These are phyloP conservation scores for Fusarium tricinctum DNA, from an alignment of 2,329 filamentous ascomycete species.

Conservation along the genomic window DNA sequence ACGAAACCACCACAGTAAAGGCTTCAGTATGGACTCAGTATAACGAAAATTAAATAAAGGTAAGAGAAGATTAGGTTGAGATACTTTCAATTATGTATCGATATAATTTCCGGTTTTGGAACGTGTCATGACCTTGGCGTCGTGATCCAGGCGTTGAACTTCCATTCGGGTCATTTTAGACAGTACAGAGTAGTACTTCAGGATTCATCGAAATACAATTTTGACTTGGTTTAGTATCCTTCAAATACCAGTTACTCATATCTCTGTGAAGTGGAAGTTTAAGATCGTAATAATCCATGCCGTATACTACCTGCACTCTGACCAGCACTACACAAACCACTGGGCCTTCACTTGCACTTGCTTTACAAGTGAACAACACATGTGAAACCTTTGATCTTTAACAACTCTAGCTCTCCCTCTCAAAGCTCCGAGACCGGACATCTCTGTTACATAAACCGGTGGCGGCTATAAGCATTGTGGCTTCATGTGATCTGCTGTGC, in stretches of 20 bases:
- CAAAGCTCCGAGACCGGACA: conserved; percentile 1
- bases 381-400: not conserved
- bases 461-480: conserved; percentile 11
- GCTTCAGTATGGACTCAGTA: not conserved
- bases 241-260: no score
- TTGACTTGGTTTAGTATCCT: no score
- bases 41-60: not conserved
- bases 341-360: not conserved
- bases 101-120: no score
- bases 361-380: not conserved
- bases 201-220: no score
- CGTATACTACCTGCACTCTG: not conserved
- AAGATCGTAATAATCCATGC: not conserved
- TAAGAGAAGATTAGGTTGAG: no score
- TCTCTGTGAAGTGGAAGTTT: no score
- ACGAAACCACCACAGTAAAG: conserved; percentile 1
- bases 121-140: no score
- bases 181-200: no score
- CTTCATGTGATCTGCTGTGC: conserved; percentile 31
- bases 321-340: not conserved
- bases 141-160: no score
- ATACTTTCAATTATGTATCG: no score
- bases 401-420: not conserved
- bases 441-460: not conserved
- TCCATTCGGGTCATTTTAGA: no score